Conservation (phyloP, 768 basidiomycete species). For the Sarcomyxa edulis region DNA sequence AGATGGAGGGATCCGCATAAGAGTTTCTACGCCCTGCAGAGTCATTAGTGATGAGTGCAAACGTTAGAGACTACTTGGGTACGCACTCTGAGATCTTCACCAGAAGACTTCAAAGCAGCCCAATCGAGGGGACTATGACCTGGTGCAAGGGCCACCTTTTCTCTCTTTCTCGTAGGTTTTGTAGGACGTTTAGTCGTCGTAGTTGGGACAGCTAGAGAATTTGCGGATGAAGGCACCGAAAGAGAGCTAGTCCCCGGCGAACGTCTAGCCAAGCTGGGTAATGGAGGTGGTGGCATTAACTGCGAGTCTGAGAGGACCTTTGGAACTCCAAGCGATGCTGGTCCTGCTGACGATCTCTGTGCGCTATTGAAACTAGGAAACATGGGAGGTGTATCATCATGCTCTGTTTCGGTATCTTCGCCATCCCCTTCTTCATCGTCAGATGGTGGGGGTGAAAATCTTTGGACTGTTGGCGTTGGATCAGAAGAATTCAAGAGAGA, state of each 20-base stretch:
- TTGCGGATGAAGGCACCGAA: conserved; percentile 16
- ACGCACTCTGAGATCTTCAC: conserved; percentile 70
- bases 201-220: conserved; percentile 53
- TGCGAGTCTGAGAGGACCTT: conserved; percentile 38
- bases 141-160: conserved; percentile 86
- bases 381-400: conserved; percentile 63
- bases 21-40: conserved; percentile 61
- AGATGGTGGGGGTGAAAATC: conserved; percentile 33
- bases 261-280: conserved; percentile 37
- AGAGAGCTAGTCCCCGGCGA: conserved; percentile 27
- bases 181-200: conserved; percentile 56
- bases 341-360: conserved; percentile 42
- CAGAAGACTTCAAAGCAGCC: conserved; percentile 83
- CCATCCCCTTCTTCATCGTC: conserved; percentile 38
- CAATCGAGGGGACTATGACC: conserved; percentile 93
- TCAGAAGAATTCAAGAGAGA: conserved; percentile 16
- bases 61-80: conserved; percentile 5
- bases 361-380: conserved; percentile 73
- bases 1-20: conserved; percentile 70
- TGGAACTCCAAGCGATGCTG: conserved; percentile 23
- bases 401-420: conserved; percentile 29
- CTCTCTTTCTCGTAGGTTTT: conserved; percentile 51
- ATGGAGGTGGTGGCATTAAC: conserved; percentile 52
- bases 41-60: conserved; percentile 6
- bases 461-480: conserved; percentile 24